These are phyloP conservation scores for Arthrobotrys conoides DNA, from an alignment of 2,329 filamentous ascomycete genomes.

Conservation along the genomic window DNA sequence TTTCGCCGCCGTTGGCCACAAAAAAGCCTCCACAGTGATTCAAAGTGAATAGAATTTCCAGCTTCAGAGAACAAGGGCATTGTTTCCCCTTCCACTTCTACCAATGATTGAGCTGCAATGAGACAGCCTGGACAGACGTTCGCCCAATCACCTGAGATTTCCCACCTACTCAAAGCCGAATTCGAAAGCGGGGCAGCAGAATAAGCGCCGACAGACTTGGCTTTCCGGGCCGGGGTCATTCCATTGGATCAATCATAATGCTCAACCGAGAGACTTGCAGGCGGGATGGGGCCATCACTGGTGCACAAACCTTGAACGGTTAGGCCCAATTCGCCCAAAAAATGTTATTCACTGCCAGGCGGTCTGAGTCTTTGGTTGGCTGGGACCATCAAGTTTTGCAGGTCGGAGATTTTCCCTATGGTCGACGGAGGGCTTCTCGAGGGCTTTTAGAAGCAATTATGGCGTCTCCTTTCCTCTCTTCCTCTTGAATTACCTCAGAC, in stretches of 20 bases:
- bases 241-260: conserved; percentile 60
- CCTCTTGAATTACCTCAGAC: conserved; percentile 34
- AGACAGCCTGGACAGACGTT: conserved; percentile 33
- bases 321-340: conserved; percentile 52
- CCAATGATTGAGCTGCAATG: conserved; percentile 42
- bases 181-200: conserved; percentile 41
- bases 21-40: conserved; percentile 17
- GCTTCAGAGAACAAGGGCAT: conserved; percentile 48
- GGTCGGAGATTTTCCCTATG: conserved; percentile 60
- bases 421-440: conserved; percentile 47
- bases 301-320: conserved; percentile 59
- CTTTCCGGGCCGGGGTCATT: conserved; percentile 44
- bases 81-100: conserved; percentile 29
- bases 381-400: conserved; percentile 40
- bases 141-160: conserved; percentile 58
- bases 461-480: conserved; percentile 40
- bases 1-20: conserved; percentile 21
- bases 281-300: conserved; percentile 50
- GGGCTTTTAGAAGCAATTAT: conserved; percentile 38
- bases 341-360: conserved; percentile 8
- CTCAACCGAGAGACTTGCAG: conserved; percentile 58
- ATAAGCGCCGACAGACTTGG: conserved; percentile 57
- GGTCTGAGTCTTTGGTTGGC: conserved; percentile 41
- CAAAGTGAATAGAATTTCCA: conserved; percentile 31
- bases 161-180: conserved; percentile 50